A percentile compares a stretch with the other conserved stretches of the same genome.
Conservation (phyloP, 2,329 filamentous ascomycete genomes). For the Fusarium chuoi region DNA sequence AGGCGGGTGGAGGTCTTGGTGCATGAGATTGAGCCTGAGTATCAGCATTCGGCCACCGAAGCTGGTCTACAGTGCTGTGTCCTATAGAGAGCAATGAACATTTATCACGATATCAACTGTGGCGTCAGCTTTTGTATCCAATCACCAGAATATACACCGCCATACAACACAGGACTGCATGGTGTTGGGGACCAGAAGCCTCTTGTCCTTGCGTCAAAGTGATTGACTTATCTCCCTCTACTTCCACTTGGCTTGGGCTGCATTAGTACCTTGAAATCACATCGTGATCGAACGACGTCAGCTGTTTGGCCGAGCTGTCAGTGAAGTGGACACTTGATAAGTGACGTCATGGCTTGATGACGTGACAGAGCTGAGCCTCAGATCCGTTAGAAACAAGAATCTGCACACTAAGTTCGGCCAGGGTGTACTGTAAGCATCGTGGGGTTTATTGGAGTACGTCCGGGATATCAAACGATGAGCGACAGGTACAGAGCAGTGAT, state of each 20-base stretch:
- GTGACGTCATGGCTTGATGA: slow-evolving; percentile 30
- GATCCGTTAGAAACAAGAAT: slow-evolving; percentile 4
- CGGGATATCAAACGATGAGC: neutral
- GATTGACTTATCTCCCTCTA: neutral
- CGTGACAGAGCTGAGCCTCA: neutral
- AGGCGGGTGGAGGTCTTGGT: slow-evolving; percentile 53
- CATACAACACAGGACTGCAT: neutral
- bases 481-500: slow-evolving; percentile 9
- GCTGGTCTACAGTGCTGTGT: neutral
- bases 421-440: neutral
- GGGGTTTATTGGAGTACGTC: neutral
- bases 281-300: neutral
- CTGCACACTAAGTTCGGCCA: neutral
- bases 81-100: slow-evolving; percentile 1
- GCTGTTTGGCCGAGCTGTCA: neutral
- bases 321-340: neutral
- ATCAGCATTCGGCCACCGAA: neutral
- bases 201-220: neutral
- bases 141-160: neutral
- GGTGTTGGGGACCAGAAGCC: neutral
- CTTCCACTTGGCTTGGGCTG: neutral
- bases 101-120: neutral
- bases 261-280: neutral
- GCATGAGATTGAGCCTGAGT: slow-evolving; percentile 24
- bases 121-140: neutral